Base-by-base conservation (phyloP, 108 stramenopile genomes). In the Cyclotella sp. region DNA sequence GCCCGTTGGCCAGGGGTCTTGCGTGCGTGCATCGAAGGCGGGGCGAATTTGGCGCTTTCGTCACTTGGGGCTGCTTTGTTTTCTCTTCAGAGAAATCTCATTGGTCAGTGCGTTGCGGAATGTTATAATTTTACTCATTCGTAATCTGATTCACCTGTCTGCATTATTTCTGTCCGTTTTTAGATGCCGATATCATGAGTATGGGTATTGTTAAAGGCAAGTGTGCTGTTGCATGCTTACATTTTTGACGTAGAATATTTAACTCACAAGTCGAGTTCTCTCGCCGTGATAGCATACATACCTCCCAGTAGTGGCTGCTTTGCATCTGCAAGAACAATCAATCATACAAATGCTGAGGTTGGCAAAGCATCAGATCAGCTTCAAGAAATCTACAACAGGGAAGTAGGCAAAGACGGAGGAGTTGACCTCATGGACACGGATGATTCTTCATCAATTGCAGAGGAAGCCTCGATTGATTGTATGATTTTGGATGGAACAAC, bases 401-500 rank as follows among this genome's bases (percentile, higher is more conserved):
- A 83, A 63, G 64, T 73, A 14, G 55, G 77, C 19, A 24, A 60
- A 52, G 49, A 42, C 41, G 74, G 59, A 65, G 82, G 82, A 63
- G 72, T 57, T 58, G 73, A 78, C 62, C 66, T 79, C 18, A 44
- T 75, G 13, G 58, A 79, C 16, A 19, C 60, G 14, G 29, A 72
- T n/a, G n/a, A 53, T 57, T 11, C 51, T 19, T 40, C 75, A 45
- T 46, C 49, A 4, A 51, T 34, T n/a, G 63, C 64, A 18, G 68
- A 46, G 14, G 91, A 90, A 78, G 70, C 73, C 29, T 62, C 63
- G 15, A 89, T 86, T 63, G 84, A 82, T 29, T 85, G 95, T 71
- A 93, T 99, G 95, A 86, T 92, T 24, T 76, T 99, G 21, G 99
- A 99, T 70, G 99, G 96, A 43, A 94, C 90, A 15, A 96, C 99